phyloP scores from a whole-genome alignment of 2,329 filamentous ascomycete species.

The Fusarium sp. region DNA sequence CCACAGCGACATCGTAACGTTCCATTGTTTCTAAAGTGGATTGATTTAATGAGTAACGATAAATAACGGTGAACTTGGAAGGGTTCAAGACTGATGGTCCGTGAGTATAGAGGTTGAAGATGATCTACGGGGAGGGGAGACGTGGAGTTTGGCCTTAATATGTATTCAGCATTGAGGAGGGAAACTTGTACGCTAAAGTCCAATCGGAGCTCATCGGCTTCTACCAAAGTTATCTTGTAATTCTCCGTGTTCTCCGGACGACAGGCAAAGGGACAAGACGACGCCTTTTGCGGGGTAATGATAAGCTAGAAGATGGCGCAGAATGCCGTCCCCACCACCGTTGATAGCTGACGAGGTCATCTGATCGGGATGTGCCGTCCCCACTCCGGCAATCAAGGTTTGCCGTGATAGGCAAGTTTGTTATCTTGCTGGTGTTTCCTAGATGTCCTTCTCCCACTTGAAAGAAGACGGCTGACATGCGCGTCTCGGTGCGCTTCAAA shows the following conservation, averaged over 20 bases:
- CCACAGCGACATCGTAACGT: constrained; percentile 18
- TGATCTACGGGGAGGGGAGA: not conserved
- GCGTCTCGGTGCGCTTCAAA: too few species aligned
- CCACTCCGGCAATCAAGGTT: not conserved
- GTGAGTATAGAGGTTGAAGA: not conserved
- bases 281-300: constrained; percentile 3
- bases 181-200: not conserved
- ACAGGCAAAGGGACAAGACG: not conserved
- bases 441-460: too few species aligned
- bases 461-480: too few species aligned
- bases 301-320: not conserved
- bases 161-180: not conserved
- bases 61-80: not conserved
- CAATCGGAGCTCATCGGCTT: constrained; percentile 7
- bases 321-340: not conserved
- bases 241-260: not conserved
- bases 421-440: too few species aligned
- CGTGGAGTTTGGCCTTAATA: not conserved
- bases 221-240: not conserved
- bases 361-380: constrained; percentile 1
- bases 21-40: not conserved
- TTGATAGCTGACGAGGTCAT: not conserved
- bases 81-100: not conserved
- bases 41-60: not conserved
- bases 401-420: not conserved